Conservation (phyloP, 495 filamentous ascomycete species). For the Lasiosphaeria miniovina region DNA sequence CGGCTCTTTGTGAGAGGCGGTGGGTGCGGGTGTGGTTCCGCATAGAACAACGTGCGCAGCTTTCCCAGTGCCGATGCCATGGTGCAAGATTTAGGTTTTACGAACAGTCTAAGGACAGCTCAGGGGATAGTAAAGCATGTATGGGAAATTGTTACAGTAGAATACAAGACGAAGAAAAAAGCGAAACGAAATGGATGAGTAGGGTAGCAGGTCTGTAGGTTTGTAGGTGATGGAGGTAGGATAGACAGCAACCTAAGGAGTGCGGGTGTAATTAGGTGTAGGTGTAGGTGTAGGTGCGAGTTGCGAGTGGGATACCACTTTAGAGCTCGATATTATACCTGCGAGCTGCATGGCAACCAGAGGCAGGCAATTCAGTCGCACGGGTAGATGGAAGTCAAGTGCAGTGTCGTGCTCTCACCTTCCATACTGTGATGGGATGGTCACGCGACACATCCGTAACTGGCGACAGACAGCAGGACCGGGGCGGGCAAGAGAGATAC, state of each 20-base stretch:
- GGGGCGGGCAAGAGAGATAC: no score
- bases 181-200: neutral
- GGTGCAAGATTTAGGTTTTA: neutral
- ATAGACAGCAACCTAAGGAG: neutral
- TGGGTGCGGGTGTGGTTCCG: constrained; percentile 10
- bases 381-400: neutral
- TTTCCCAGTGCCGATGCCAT: constrained; percentile 11
- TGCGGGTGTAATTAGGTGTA: no score
- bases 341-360: neutral
- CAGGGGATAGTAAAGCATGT: neutral
- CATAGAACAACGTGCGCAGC: constrained; percentile 17
- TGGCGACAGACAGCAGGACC: no score
- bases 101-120: neutral
- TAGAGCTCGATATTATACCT: neutral
- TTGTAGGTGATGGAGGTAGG: neutral
- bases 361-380: neutral
- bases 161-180: neutral
- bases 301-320: neutral
- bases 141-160: no score
- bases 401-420: no score
- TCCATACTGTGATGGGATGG: no score
- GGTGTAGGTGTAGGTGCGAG: neutral
- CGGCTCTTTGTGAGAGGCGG: constrained; percentile 15
- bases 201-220: neutral
- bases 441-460: no score